Conservation (phyloP, 768 basidiomycete species). For the Rossbeevera mucosa region DNA sequence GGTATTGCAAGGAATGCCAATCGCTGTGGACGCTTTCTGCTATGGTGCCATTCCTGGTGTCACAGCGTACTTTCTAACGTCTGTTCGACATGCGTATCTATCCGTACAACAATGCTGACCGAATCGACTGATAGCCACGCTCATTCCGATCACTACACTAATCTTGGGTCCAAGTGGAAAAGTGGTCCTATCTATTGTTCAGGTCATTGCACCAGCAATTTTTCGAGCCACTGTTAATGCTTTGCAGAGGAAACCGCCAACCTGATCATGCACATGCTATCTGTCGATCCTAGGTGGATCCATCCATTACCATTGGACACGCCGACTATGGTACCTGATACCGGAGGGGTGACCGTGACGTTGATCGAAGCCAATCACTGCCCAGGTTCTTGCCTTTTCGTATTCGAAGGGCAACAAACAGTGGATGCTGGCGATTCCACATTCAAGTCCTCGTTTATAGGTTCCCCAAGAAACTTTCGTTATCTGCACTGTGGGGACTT, state of each 20-base stretch:
- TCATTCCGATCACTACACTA: slow-evolving; percentile 96
- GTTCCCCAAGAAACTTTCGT: slow-evolving; percentile 65
- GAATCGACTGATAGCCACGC: slow-evolving; percentile 61
- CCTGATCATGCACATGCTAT: slow-evolving; percentile 86
- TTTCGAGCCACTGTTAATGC: neutral
- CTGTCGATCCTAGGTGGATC: slow-evolving; percentile 87
- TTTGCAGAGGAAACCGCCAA: slow-evolving; percentile 74
- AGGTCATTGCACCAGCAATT: slow-evolving; percentile 22
- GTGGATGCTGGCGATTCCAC: slow-evolving; percentile 80
- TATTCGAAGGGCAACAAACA: slow-evolving; percentile 91
- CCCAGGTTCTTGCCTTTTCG: slow-evolving; percentile 91
- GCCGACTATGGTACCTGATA: slow-evolving; percentile 70
- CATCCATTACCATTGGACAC: slow-evolving; percentile 79
- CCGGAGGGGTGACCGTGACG: slow-evolving; percentile 83
- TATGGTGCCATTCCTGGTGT: slow-evolving; percentile 90
- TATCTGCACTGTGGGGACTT: slow-evolving; percentile 97
- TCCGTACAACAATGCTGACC: slow-evolving; percentile 7
- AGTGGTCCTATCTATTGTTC: slow-evolving; percentile 96
- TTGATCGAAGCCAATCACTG: slow-evolving; percentile 99
- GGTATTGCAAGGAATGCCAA: slow-evolving; percentile 92
- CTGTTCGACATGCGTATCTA: neutral
- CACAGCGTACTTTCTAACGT: slow-evolving; percentile 92
- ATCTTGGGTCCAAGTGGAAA: slow-evolving; percentile 82
- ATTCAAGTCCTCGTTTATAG: slow-evolving; percentile 68
- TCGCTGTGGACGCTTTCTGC: slow-evolving; percentile 95